Evolutionary conservation across 2,329 filamentous ascomycete species (phyloP).

Genomic region (Ascochyta clinopodiicola): DNA sequence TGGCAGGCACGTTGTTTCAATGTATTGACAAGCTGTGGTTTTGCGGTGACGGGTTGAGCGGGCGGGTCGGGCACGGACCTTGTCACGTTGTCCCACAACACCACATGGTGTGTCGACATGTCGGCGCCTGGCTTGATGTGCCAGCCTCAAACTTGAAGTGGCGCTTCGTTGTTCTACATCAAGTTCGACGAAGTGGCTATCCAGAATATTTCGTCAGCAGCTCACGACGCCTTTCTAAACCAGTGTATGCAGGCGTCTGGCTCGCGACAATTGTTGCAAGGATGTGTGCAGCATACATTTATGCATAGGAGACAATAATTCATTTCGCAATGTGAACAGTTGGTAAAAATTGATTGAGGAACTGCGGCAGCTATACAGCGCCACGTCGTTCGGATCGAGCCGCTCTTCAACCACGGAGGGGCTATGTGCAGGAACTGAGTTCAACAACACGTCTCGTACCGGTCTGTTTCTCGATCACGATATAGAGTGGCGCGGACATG

Average conservation of each 20-base stretch:
- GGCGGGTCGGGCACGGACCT: not conserved
- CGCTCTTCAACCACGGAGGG: too few relatives aligned
- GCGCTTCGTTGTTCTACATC: not conserved
- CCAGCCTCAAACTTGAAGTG: not conserved
- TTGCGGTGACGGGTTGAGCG: not conserved
- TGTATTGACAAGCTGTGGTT: not conserved
- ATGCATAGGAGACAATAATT: too few relatives aligned
- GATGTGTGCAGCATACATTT: not conserved
- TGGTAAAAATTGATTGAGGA: too few relatives aligned
- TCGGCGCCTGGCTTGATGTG: not conserved
- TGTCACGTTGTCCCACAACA: not conserved
- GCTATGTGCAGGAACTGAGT: too few relatives aligned
- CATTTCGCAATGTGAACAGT: too few relatives aligned
- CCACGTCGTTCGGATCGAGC: too few relatives aligned
- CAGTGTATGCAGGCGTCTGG: not conserved
- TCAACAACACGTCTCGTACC: too few relatives aligned
- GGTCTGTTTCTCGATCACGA: too few relatives aligned
- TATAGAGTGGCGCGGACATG: too few relatives aligned
- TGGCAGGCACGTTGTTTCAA: not conserved
- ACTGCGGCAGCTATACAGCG: too few relatives aligned
- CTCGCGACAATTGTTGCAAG: not conserved
- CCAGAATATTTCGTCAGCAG: not conserved
- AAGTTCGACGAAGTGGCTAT: not conserved
- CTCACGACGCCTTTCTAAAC: not conserved
- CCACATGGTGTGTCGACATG: not conserved